Base-by-base conservation (phyloP, 495 filamentous ascomycete genomes). In the Rhypophila decipiens region DNA sequence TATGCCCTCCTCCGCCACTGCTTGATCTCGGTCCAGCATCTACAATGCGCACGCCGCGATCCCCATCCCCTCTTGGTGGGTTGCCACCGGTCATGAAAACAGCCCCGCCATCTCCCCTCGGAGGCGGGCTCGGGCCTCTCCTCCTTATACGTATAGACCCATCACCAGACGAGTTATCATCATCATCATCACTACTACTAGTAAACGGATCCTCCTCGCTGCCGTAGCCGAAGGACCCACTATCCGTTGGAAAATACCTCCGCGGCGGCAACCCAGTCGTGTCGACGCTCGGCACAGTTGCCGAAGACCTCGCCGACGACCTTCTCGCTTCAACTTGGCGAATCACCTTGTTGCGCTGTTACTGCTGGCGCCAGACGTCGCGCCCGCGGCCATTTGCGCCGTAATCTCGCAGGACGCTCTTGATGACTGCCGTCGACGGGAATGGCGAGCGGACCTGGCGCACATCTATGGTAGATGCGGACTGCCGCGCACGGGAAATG, bases 361-460 rank as follows among this genome's bases (percentile, higher is more conserved):
- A 44, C 41, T 23, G 18, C 19, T n/a, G 5, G 21, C 41, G 41
- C 41, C 41, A 44, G 22, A 44, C 24, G 24, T 44, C 41, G 23
- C 41, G 24, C 12, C 41, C 41, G 41, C 24, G 13, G 41, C 41
- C 41, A 27, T 44, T 44, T 23, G 21, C 21, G n/a, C 24, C 33
- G 41, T 44, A 44, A 15, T 44, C 24, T 11, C 22, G 41, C 18
- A 44, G 41, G 41, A 44, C 20, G 41, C 23, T 7, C 27, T 7
- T 31, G 27, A 31, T 13, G 27, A 31, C 27, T 31, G 27, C 27
- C 7, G 13, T 13, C 7, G 27, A 31, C 27, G 27, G 27, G 7
- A 13, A 31, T 31, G 27, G 7, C 27, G 27, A n/a, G n/a, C n/a
- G n/a, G n/a, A n/a, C n/a, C n/a, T n/a, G n/a, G n/a, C n/a, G n/a